Evolutionary conservation across 331 rosid species (phyloP).

Genomic region (Pyracantha coccinea): DNA sequence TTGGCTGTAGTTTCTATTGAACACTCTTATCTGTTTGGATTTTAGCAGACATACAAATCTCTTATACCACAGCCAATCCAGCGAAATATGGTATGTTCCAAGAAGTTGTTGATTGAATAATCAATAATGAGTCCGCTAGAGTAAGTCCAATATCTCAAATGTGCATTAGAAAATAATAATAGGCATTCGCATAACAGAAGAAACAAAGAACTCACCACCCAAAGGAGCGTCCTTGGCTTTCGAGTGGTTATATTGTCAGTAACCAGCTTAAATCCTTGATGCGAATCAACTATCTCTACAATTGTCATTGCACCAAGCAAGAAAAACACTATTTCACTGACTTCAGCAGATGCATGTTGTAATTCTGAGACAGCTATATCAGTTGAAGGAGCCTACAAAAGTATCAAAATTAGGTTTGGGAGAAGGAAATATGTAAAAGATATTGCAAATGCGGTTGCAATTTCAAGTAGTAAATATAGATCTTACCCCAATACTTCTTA

Average conservation of each 20-base stretch:
- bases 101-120: background rate
- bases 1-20: background rate
- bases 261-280: constrained; percentile 97
- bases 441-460: background rate
- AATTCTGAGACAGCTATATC: constrained; percentile 88
- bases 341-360: constrained; percentile 87
- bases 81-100: background rate
- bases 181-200: constrained; percentile 2
- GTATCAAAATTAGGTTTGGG: background rate
- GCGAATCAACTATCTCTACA: constrained; percentile 87
- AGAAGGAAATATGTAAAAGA: background rate
- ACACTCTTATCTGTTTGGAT: background rate
- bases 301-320: constrained; percentile 98
- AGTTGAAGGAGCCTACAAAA: constrained; percentile 79
- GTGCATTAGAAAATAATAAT: background rate
- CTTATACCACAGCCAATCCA: background rate
- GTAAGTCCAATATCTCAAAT: background rate
- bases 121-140: background rate
- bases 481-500: constrained; percentile 89
- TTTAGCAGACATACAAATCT: background rate
- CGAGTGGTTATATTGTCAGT: constrained; percentile 89
- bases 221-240: constrained; percentile 79
- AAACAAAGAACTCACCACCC: constrained; percentile 77
- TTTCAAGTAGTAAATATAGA: constrained; percentile 5
- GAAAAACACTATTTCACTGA: constrained; percentile 94